Percentiles rank a stretch among this genome's conserved stretches.
These are phyloP conservation scores for Fusarium chaquense DNA, from an alignment of 2,329 filamentous ascomycete genomes.

Conservation along the genomic window DNA sequence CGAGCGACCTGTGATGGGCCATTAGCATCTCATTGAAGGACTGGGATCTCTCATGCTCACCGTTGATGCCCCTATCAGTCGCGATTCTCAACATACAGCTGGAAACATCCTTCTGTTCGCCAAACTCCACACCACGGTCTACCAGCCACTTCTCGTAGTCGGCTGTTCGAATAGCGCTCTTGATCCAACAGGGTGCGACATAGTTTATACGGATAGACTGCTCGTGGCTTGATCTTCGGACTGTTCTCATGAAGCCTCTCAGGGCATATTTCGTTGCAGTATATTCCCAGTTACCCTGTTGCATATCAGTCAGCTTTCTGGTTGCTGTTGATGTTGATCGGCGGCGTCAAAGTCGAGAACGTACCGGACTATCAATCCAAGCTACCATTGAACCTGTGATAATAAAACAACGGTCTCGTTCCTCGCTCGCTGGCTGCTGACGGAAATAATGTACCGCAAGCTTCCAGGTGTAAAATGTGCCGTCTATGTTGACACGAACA, in stretches of 20 bases:
- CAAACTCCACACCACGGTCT: conserved; percentile 56
- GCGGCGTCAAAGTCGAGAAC: background rate
- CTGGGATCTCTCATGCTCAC: conserved; percentile 1
- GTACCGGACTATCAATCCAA: conserved; percentile 59
- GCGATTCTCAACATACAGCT: conserved; percentile 52
- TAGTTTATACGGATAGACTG: conserved; percentile 61
- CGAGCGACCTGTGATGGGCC: conserved; percentile 13
- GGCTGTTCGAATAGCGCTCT: conserved; percentile 52
- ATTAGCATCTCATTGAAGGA: conserved; percentile 2
- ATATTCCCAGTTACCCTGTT: conserved; percentile 41
- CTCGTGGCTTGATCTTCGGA: conserved; percentile 41
- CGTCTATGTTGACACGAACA: conserved; percentile 56
- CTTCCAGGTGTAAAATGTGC: conserved; percentile 60
- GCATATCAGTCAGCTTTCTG: rapidly evolving
- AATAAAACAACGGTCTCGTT: conserved; percentile 61
- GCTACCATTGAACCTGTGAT: conserved; percentile 62
- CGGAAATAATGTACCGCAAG: conserved; percentile 61
- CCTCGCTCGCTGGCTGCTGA: conserved; percentile 53
- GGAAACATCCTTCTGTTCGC: conserved; percentile 50
- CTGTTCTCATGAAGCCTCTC: conserved; percentile 35
- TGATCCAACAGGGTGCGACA: conserved; percentile 59
- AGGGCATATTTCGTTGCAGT: conserved; percentile 39
- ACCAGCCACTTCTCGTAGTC: conserved; percentile 57
- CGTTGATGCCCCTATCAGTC: conserved; percentile 49
- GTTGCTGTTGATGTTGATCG: background rate